phyloP scores from a whole-genome alignment of 345 rosid species.

The Gossypium ekmanianum region DNA sequence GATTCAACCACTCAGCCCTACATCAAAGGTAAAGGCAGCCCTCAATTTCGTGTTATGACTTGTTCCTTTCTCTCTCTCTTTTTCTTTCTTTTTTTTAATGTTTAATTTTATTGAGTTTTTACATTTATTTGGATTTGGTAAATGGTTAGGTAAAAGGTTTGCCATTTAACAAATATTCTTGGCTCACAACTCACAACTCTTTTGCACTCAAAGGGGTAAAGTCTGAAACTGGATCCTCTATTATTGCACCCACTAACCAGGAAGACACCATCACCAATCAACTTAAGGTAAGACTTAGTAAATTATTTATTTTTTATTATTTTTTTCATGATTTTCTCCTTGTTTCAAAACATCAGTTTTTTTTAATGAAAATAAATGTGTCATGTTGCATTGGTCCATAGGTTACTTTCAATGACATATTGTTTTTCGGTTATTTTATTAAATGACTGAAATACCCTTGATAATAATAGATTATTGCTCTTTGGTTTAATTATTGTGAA shows the following conservation, averaged over 20 bases:
- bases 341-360: background rate
- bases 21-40: conserved; percentile 50
- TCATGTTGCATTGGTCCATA: background rate
- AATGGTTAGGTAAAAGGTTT: conserved; percentile 65
- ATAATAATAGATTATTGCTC: background rate
- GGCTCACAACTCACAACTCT: conserved; percentile 93
- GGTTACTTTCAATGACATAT: background rate
- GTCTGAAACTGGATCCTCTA: conserved; percentile 42
- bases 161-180: conserved; percentile 82
- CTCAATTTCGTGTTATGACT: background rate
- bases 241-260: conserved; percentile 65
- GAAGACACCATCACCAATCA: conserved; percentile 79
- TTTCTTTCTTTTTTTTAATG: background rate
- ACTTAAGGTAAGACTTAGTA: conserved; percentile 48
- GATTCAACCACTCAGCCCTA: conserved; percentile 63
- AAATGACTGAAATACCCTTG: background rate
- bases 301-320: background rate
- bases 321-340: background rate
- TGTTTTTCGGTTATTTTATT: background rate
- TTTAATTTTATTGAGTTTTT: background rate
- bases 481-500: background rate
- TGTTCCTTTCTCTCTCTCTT: background rate
- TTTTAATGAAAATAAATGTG: background rate
- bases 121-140: conserved; percentile 28
- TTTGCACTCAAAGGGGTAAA: conserved; percentile 45